Evolutionary conservation across 768 basidiomycete genomes (phyloP), one percentile per base, ranked within the genome.

Genomic region (Lactarius sp.): DNA sequence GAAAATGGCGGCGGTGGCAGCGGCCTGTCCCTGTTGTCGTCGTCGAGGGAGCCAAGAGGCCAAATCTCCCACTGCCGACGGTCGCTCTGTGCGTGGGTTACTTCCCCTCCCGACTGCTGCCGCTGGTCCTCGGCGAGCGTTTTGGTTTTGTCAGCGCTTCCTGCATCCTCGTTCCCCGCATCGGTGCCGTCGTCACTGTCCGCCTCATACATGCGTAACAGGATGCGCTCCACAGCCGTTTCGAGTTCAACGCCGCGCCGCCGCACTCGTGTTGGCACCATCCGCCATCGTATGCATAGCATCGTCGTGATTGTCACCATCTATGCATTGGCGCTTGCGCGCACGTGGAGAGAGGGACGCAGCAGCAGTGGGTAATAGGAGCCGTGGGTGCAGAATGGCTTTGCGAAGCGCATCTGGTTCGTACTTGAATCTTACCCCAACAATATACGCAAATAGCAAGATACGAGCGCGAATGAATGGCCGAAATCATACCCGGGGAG

Each of bases 361-460:
- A 33, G 3, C n/a, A n/a, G n/a, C 3, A 59, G 46, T 4, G 10
- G 53, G 20, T 33, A 44, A 9, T 20, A 27, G 50, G 42, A 4
- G 13, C 1, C 60, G 27, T 1, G 61, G 64, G n/a, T 61, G 65
- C 63, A 75, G 65, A 31, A 75, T 65, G 37, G 66, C 67, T 7
- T n/a, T n/a, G n/a, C n/a, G n/a, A n/a, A n/a, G n/a, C n/a, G n/a
- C n/a, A n/a, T n/a, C n/a, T 66, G 73, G 69, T 36, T 71, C 66
- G 52, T 74, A 75, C 59, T 71, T 72, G 70, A 73, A 75, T 14
- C 74, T 27, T 75, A 22, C 6, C 9, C n/a, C 22, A 0, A 14
- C 34, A 5, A 49, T 33, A 37, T 58, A 41, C 41, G 3, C 9
- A 5, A 7, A 50, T 55, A 57, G 53, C 49, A 13, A 7, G 20